phyloP scores from a whole-genome alignment of 2,329 filamentous ascomycete genomes.

The Paracoccidioides brasiliensis region DNA sequence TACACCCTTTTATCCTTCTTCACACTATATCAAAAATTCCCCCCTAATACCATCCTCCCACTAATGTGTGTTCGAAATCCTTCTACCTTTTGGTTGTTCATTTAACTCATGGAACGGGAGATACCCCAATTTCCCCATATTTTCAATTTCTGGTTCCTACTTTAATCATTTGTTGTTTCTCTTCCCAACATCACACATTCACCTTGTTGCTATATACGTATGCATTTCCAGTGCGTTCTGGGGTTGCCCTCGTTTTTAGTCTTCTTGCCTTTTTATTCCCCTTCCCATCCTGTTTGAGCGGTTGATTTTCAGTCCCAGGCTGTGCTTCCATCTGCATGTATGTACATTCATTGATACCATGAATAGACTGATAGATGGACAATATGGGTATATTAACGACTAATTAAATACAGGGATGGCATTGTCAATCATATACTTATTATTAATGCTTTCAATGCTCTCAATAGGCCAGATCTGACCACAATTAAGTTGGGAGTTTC shows the following conservation, averaged over 20 bases:
- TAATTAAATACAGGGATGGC: not conserved
- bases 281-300: not conserved
- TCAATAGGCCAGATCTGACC: too few relatives aligned
- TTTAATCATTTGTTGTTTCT: not conserved
- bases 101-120: not conserved
- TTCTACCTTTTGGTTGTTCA: not conserved
- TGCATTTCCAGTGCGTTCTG: not conserved
- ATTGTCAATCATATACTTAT: too few relatives aligned
- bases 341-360: not conserved
- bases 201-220: not conserved
- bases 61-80: not conserved
- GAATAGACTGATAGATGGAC: not conserved
- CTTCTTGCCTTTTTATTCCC: not conserved
- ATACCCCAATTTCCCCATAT: not conserved
- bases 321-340: not conserved
- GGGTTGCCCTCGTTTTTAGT: not conserved
- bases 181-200: not conserved
- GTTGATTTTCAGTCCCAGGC: not conserved
- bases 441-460: too few relatives aligned
- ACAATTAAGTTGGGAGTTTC: too few relatives aligned
- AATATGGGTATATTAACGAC: not conserved
- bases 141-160: not conserved
- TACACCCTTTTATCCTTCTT: not conserved
- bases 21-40: not conserved
- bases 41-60: not conserved